phyloP scores from a whole-genome alignment of 2,329 filamentous ascomycete genomes.

The Apiospora hydei region DNA sequence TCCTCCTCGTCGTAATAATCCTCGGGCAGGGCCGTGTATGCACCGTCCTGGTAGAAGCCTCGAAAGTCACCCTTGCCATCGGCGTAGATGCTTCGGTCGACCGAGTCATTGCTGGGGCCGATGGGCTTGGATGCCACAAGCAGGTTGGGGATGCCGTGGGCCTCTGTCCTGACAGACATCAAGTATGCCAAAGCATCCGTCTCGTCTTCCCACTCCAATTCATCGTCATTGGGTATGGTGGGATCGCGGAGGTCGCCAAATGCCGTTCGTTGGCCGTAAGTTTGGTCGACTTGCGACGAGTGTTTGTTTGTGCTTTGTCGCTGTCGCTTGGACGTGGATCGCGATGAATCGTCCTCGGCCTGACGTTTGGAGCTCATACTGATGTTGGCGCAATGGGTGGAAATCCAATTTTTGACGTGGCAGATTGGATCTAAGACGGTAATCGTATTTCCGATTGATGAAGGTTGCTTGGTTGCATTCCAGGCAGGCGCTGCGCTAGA shows the following conservation, averaged over 20 bases:
- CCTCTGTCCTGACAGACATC: conserved; percentile 71
- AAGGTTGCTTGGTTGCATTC: background rate
- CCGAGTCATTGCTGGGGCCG: conserved; percentile 38
- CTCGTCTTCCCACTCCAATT: conserved; percentile 63
- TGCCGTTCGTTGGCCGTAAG: conserved; percentile 64
- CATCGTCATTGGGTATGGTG: conserved; percentile 47
- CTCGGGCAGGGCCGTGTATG: conserved; percentile 71
- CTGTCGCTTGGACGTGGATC: conserved; percentile 34
- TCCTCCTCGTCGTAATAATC: conserved; percentile 37
- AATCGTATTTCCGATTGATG: background rate
- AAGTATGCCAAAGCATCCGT: conserved; percentile 65
- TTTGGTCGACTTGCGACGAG: conserved; percentile 47
- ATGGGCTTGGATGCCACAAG: conserved; percentile 65
- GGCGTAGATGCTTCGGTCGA: conserved; percentile 56
- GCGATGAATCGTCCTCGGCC: conserved; percentile 33
- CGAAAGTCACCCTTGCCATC: conserved; percentile 59
- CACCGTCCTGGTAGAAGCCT: conserved; percentile 79
- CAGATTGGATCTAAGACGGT: background rate
- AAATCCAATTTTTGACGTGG: background rate
- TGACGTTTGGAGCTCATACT: conserved; percentile 38
- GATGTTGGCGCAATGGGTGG: background rate
- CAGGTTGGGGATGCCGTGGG: conserved; percentile 74
- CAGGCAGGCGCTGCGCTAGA: background rate
- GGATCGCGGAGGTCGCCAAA: conserved; percentile 62
- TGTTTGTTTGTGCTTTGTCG: conserved; percentile 25